Percentiles rank a stretch among this genome's conserved stretches.
Conservation (phyloP, 2,329 filamentous ascomycete genomes). For the Colletotrichum echinochloae region DNA sequence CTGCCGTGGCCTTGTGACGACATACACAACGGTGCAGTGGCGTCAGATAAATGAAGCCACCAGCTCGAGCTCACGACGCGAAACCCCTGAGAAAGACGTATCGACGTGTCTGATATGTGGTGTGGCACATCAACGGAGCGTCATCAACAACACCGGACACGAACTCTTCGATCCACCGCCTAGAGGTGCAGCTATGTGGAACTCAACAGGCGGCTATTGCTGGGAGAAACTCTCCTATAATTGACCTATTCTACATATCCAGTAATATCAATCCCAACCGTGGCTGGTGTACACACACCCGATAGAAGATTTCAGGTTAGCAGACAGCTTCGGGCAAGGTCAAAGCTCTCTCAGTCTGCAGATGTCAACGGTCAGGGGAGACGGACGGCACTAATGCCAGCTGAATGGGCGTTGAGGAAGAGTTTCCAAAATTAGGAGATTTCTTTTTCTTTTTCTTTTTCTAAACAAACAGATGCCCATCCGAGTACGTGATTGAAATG, state of each 20-base stretch:
- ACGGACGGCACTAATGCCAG: conserved; percentile 48
- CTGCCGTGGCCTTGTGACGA: no score
- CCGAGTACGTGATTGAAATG: no score
- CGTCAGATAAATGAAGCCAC: no score
- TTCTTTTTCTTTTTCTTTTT: no score
- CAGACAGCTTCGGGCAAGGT: conserved; percentile 41
- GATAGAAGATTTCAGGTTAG: conserved; percentile 44
- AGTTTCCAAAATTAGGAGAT: no score
- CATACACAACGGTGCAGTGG: no score
- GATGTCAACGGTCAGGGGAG: conserved; percentile 46
- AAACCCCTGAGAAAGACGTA: no score
- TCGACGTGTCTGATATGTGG: no score
- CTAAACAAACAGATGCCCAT: no score
- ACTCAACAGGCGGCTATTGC: conserved; percentile 60
- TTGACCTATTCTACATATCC: conserved; percentile 61
- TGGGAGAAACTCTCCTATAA: conserved; percentile 56
- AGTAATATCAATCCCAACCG: conserved; percentile 53
- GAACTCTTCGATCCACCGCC: conserved; percentile 54
- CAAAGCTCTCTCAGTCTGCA: conserved; percentile 45
- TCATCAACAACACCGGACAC: conserved; percentile 51
- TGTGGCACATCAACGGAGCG: no score
- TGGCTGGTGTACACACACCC: conserved; percentile 44
- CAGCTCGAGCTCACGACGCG: no score
- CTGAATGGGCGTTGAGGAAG: no score
- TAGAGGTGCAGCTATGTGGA: conserved; percentile 60